Percentiles rank a stretch among this genome's conserved stretches.
These are phyloP conservation scores for Dactylonectria macrodidyma DNA, from an alignment of 2,329 filamentous ascomycete species.

Conservation along the genomic window DNA sequence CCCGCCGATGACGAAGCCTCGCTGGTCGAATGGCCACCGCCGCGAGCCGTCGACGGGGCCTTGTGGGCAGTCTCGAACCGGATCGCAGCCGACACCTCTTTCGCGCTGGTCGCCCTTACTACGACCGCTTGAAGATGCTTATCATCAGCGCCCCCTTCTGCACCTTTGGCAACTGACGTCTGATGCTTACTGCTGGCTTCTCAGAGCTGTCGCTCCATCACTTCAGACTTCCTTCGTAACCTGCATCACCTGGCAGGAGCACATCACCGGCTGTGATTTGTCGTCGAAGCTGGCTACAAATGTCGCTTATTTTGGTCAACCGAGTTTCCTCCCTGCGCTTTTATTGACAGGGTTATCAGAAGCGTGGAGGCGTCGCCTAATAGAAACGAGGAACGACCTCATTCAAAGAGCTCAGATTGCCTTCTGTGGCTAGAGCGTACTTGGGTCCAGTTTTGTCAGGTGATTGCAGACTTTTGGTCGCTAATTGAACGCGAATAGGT, in stretches of 20 bases:
- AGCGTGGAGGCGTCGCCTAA: neutral
- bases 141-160: slow-evolving; percentile 1
- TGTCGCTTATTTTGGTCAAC: neutral
- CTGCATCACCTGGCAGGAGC: neutral
- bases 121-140: neutral
- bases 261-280: neutral
- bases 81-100: neutral
- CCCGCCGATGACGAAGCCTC: neutral
- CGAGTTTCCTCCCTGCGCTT: neutral
- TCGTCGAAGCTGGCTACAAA: neutral
- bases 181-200: slow-evolving; percentile 1
- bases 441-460: neutral
- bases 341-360: neutral
- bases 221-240: neutral
- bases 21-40: neutral
- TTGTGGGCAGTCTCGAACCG: neutral
- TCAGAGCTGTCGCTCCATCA: slow-evolving; percentile 1
- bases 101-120: neutral
- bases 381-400: neutral
- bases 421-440: neutral
- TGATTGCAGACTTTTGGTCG: slow-evolving; percentile 1
- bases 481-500: neutral
- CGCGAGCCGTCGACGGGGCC: neutral
- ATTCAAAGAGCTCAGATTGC: neutral
- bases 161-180: neutral